A percentile compares a stretch with the other conserved stretches of the same genome.
These are phyloP conservation scores for Phytopythium litorale DNA, from an alignment of 352 stramenopile genomes.

Conservation along the genomic window DNA sequence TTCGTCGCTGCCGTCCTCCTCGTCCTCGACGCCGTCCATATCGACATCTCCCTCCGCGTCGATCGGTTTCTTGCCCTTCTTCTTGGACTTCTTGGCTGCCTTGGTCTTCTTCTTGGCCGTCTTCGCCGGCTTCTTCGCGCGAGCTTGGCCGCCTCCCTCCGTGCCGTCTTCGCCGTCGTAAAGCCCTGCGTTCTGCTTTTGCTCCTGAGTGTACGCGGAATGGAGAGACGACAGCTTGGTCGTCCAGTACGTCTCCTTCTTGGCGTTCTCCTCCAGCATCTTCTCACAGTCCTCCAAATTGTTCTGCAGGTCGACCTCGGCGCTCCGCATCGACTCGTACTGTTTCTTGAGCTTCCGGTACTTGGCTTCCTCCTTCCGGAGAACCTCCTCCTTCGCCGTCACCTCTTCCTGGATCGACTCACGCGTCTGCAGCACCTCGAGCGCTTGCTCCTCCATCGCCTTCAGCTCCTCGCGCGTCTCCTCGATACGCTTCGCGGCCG, in stretches of 20 bases:
- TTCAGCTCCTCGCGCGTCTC: conserved; percentile 88
- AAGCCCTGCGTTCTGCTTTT: conserved; percentile 69
- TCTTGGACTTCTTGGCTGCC: conserved; percentile 15
- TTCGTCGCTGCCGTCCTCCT: conserved; percentile 19
- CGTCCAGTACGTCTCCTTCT: conserved; percentile 87
- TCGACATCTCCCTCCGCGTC: conserved; percentile 18
- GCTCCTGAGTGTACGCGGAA: conserved; percentile 49
- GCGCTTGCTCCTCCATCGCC: conserved; percentile 91
- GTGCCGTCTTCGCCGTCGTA: conserved; percentile 52
- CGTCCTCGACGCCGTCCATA: conserved; percentile 26
- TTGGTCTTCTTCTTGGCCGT: conserved; percentile 52
- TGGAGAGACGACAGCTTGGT: conserved; percentile 72
- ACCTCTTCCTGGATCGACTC: conserved; percentile 90
- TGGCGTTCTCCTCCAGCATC: conserved; percentile 89
- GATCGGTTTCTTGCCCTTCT: conserved; percentile 8
- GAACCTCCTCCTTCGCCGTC: conserved; percentile 78
- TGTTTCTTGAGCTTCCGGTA: conserved; percentile 88
- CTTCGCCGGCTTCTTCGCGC: conserved; percentile 21
- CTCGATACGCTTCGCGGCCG: conserved; percentile 70
- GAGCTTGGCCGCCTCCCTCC: not conserved
- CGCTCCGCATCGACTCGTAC: conserved; percentile 87
- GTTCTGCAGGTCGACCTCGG: conserved; percentile 92
- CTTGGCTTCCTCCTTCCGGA: conserved; percentile 71
- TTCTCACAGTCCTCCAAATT: conserved; percentile 93
- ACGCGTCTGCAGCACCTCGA: conserved; percentile 89